phyloP scores from a whole-genome alignment of 768 basidiomycete genomes.

The Amanita brunnescens region DNA sequence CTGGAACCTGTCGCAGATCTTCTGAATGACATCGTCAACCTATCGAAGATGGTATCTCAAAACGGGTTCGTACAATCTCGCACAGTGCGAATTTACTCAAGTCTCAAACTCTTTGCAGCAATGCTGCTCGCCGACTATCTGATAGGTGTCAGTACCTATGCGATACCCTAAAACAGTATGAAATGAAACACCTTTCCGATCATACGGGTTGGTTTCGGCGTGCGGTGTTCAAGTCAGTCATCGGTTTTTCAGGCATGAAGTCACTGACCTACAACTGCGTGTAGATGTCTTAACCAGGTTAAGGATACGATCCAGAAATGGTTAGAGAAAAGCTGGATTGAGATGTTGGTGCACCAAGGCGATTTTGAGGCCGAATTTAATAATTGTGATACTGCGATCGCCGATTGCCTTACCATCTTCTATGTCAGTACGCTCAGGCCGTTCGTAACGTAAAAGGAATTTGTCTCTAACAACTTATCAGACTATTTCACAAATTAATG shows the following conservation, averaged over 20 bases:
- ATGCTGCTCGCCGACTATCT: no score
- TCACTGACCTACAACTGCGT: no score
- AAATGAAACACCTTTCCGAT: conserved; percentile 20
- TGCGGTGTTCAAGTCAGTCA: conserved; percentile 19
- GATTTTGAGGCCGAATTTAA: conserved; percentile 36
- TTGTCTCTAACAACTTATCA: conserved; percentile 7
- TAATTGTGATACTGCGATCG: conserved; percentile 34
- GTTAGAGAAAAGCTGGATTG: conserved; percentile 27
- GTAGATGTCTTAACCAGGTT: conserved; percentile 21
- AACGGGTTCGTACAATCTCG: no score
- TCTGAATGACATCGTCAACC: no score
- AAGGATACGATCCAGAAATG: conserved; percentile 34
- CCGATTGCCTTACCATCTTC: conserved; percentile 38
- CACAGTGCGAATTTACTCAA: no score
- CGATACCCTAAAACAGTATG: no score
- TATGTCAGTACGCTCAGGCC: conserved; percentile 24
- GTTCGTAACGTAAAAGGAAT: no score
- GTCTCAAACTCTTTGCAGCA: no score
- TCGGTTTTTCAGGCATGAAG: not conserved
- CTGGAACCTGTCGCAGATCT: no score
- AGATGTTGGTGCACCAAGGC: conserved; percentile 38
- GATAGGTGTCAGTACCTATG: no score
- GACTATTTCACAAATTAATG: conserved; percentile 11
- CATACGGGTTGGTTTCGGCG: conserved; percentile 23
- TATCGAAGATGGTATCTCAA: no score